Evolutionary conservation across 305 asterid species (phyloP), one percentile per base, ranked within the genome.

Genomic region (Stenogyne calaminthoides): DNA sequence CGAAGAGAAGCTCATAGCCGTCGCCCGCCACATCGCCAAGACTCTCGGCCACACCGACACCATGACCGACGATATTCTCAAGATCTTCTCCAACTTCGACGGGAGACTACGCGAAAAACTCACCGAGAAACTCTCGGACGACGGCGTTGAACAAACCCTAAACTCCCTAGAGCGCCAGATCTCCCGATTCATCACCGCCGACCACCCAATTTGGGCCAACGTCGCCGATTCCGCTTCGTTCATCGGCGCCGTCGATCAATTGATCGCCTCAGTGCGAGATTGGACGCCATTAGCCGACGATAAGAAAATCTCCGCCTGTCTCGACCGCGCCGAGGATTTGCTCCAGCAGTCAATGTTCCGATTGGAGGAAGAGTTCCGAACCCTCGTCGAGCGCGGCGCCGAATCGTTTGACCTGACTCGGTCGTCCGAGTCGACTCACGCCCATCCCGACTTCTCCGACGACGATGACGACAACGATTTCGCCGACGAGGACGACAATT

Each of bases 11-110:
- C 85, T 94, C 27, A 89, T 94, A 39, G 97, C 96, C 7, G 93
- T 92, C 2, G 99, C 99, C 10, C 97, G 99, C 57, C 96, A 95
- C 85, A 95, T 95, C 49, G 99, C 99, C 7, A 92, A 88, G 81
- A 88, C 97, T 1, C 93, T 95, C 14, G 99, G 98, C 76, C 88
- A 91, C 73, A 89, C 90, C 19, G 96, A 92, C 76, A 89, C 85
- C 72, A 95, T 90, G 96, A 84, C 99, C 19, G 99, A 92, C 51
- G 98, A 95, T 64, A 95, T 95, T 15, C 87, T 95, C 69, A 91
- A 95, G 78, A 90, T 92, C 2, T 95, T 92, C 76, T 92, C 97
- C 77, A 92, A 85, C 77, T 92, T 95, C 81, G 98, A 92, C 58
- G 95, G 96, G 6, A 80, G 98, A 2, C 74, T 95, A 20, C 87